Conservation (phyloP, 768 basidiomycete genomes). For the Cyclocybe aegerita region DNA sequence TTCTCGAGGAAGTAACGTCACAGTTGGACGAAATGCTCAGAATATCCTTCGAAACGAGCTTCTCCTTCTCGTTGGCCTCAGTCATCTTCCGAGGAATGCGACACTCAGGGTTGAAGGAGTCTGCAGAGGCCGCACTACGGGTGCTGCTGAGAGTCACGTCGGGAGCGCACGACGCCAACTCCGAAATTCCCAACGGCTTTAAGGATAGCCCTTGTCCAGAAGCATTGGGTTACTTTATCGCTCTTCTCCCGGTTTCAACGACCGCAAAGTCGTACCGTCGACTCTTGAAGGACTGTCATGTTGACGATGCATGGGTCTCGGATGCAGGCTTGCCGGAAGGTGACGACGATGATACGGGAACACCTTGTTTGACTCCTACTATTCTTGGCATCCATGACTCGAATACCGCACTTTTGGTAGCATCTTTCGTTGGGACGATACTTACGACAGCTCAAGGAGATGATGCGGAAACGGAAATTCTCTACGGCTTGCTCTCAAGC, state of each 20-base stretch:
- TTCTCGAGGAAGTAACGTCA: slow-evolving; percentile 64
- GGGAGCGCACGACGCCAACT: slow-evolving; percentile 32
- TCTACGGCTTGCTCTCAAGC: slow-evolving; percentile 76
- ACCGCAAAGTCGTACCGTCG: slow-evolving; percentile 52
- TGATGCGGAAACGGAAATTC: slow-evolving; percentile 77
- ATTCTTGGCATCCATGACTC: slow-evolving; percentile 64
- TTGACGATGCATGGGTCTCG: slow-evolving; percentile 44
- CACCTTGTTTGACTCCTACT: slow-evolving; percentile 53
- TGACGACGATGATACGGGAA: slow-evolving; percentile 41
- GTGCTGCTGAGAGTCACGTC: slow-evolving; percentile 64
- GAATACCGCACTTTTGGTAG: slow-evolving; percentile 66
- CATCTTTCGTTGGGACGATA: slow-evolving; percentile 76
- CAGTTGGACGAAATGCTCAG: slow-evolving; percentile 74
- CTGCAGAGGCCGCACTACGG: slow-evolving; percentile 61
- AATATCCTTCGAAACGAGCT: slow-evolving; percentile 74
- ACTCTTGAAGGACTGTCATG: slow-evolving; percentile 63
- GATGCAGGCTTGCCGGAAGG: slow-evolving; percentile 36
- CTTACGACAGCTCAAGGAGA: slow-evolving; percentile 75
- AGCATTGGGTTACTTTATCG: slow-evolving; percentile 76
- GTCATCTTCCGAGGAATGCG: slow-evolving; percentile 88
- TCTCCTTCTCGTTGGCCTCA: slow-evolving; percentile 81
- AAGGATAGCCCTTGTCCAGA: slow-evolving; percentile 52
- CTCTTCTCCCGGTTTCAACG: slow-evolving; percentile 69
- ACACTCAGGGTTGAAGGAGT: slow-evolving; percentile 58
- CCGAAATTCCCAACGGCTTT: slow-evolving; percentile 34